Conservation (phyloP, 164 flowering plant species). For the Vitis rupestris region DNA sequence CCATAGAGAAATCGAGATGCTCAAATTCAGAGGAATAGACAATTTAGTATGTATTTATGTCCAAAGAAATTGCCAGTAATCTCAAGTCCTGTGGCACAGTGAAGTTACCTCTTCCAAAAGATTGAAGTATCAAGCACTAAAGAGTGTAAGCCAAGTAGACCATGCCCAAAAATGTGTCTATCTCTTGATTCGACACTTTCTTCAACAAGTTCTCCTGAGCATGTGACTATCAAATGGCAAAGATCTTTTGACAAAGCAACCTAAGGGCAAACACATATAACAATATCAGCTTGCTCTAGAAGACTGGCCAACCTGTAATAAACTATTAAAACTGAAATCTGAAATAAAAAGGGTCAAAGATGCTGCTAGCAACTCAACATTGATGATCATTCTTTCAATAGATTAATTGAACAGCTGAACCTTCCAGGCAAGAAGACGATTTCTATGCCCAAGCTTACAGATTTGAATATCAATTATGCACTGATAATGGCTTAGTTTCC, state of each 20-base stretch:
- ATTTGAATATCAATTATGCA: too few species aligned
- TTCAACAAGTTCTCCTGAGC: constrained; percentile 60
- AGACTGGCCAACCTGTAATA: neutral
- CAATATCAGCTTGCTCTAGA: constrained; percentile 9
- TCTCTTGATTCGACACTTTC: constrained; percentile 28
- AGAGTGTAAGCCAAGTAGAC: constrained; percentile 59
- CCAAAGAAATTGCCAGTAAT: neutral
- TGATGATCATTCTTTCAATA: too few species aligned
- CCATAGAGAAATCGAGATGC: too few species aligned
- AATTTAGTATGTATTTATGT: too few species aligned
- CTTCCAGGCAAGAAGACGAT: too few species aligned
- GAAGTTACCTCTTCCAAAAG: constrained; percentile 66
- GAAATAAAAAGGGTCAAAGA: too few species aligned
- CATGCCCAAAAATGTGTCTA: constrained; percentile 23
- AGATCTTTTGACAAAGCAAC: constrained; percentile 88
- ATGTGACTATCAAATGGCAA: constrained; percentile 58
- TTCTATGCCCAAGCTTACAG: too few species aligned
- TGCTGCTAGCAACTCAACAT: too few species aligned
- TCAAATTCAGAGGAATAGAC: neutral
- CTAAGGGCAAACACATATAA: constrained; percentile 36
- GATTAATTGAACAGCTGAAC: too few species aligned
- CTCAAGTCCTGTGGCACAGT: neutral
- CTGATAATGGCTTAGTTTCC: too few species aligned
- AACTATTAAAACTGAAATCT: too few species aligned
- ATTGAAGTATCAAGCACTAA: constrained; percentile 79